phyloP scores from a whole-genome alignment of 2,329 filamentous ascomycete species.

The Diaporthe citriasiana region DNA sequence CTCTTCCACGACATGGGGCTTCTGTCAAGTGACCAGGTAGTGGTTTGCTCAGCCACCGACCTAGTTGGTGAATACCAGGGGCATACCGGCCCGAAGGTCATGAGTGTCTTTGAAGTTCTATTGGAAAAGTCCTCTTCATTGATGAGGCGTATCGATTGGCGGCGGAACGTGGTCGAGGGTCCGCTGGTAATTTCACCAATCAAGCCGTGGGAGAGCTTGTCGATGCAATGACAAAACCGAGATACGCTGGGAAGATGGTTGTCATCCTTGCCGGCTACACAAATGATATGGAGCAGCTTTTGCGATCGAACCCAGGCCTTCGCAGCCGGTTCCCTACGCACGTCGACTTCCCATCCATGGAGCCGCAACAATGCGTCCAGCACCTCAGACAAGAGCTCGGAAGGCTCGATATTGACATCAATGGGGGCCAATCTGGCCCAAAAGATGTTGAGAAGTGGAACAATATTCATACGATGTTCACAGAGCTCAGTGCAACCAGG shows the following conservation, averaged over 20 bases:
- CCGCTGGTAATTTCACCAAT: not conserved
- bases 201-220: not conserved
- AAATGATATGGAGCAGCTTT: not conserved
- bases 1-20: not conserved
- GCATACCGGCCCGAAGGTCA: not conserved
- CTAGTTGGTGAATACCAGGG: not conserved
- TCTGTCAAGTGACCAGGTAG: not conserved
- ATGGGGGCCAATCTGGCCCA: not conserved
- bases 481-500: not conserved
- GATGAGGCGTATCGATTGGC: not conserved
- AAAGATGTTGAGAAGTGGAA: not conserved
- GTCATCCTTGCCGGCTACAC: not conserved
- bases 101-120: not conserved
- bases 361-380: not conserved
- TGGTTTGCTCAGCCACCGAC: not conserved
- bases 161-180: not conserved
- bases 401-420: not conserved
- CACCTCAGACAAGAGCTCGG: not conserved
- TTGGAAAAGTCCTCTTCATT: not conserved
- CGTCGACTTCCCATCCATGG: not conserved
- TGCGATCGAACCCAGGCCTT: not conserved
- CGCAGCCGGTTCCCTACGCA: not conserved
- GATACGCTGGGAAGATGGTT: not conserved
- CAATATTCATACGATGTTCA: not conserved
- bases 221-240: not conserved